Percentiles rank a stretch among this genome's conserved stretches.
phyloP scores from a whole-genome alignment of 169 alveolate species.

The Plasmodium gonderi region DNA sequence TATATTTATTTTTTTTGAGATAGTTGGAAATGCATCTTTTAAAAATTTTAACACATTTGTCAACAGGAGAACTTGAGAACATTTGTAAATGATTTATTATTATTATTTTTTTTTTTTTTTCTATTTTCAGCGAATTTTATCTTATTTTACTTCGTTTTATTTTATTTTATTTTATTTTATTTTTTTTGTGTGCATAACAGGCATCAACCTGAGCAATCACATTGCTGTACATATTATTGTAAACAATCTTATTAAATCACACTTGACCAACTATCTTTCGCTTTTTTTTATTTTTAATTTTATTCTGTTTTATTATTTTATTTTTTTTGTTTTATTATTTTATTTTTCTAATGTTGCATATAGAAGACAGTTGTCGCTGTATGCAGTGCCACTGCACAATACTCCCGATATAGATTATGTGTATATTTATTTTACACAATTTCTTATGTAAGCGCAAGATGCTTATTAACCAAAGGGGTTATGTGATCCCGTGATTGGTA shows the following conservation, averaged over 20 bases:
- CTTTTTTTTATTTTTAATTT: not conserved
- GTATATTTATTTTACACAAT: no score
- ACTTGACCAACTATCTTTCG: not conserved
- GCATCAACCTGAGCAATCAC: not conserved
- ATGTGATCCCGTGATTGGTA: no score
- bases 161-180: conserved; percentile 5
- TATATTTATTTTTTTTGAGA: not conserved
- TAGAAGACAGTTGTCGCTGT: no score
- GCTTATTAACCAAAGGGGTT: no score
- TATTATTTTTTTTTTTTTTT: not conserved
- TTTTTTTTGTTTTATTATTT: not conserved
- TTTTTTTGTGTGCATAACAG: not conserved
- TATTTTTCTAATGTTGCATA: no score
- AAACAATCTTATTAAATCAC: not conserved
- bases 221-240: not conserved
- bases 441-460: no score
- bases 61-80: no score
- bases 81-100: no score
- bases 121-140: not conserved
- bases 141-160: not conserved
- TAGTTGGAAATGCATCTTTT: not conserved
- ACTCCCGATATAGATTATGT: no score
- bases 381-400: no score
- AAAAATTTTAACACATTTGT: not conserved
- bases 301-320: not conserved